Base-by-base conservation (phyloP, 129 eudicot genomes). In the Deinandra increscens region DNA sequence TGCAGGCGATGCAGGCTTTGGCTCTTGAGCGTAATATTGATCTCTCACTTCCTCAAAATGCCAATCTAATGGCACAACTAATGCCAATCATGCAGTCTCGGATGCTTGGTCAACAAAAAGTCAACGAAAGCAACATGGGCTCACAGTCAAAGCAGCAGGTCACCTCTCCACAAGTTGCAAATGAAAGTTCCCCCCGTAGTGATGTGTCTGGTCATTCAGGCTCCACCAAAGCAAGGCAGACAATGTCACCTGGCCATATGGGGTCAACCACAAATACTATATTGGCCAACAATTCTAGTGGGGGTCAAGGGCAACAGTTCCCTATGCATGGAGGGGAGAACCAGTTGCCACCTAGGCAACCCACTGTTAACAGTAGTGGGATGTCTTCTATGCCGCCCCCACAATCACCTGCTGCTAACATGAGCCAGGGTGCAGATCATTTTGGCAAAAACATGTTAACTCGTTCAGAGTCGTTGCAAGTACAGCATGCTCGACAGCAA, bases 21-120 rank as follows among this genome's bases (percentile, higher is more conserved):
- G 99, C 97, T 17, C 90, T 73, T 63, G 99, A 89, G 59, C 95
- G 87, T 60, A 87, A 89, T 77, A 89, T 93, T 54, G 99, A 93
- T 78, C 72, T 93, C 11, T 84, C 99, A 51, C 73, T 69, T 68
- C 98, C 98, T 54, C 90, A 83, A 45, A 93, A 87, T 78, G 96
- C 97, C 14, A 83, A 83, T 74, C 60, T 87, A 74, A 65, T 89
- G 67, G 83, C 88, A 42, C 99, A 93, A 43, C 81, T 88, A 41
- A 81, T 88, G 58, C 97, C 97, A 15, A 80, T 88, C 44, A 81
- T 92, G 89, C 98, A 92, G 69, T 85, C 97, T 50, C 80, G 95
- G 75, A 83, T 93, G 87, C 71, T 70, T 58, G 81, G 83, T 7
- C 97, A 85, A 48, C 93, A 93, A 63, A 89, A 80, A 71, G 83